Evolutionary conservation across 139 green algal species (phyloP).

Genomic region (Nannochloris sp.): DNA sequence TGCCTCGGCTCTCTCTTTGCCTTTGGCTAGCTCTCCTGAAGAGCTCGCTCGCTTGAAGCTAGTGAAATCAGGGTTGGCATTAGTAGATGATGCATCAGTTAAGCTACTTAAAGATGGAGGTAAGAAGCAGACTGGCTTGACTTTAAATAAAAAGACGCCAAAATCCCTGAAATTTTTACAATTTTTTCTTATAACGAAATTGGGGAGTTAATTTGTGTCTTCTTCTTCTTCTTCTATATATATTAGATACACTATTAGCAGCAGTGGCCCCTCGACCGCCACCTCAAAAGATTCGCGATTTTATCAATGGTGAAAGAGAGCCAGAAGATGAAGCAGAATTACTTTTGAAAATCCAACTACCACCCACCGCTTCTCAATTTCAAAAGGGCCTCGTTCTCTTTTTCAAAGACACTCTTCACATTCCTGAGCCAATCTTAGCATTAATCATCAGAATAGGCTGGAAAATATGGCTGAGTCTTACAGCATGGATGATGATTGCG

Average conservation of each 20-base stretch:
- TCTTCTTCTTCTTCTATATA: too few relatives aligned
- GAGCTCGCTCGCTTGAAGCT: neutral
- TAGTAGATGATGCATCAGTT: neutral
- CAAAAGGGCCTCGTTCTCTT: neutral
- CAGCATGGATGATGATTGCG: slow-evolving; percentile 23
- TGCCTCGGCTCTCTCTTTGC: neutral
- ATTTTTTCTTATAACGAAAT: neutral
- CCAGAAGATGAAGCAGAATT: slow-evolving; percentile 1
- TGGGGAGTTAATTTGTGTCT: neutral
- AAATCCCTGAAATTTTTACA: neutral
- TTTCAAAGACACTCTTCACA: neutral
- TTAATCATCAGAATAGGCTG: slow-evolving; percentile 6
- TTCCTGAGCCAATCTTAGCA: slow-evolving; percentile 29
- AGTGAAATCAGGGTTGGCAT: neutral
- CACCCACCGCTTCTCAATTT: neutral
- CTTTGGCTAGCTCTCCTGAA: neutral
- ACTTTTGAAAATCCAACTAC: slow-evolving; percentile 4
- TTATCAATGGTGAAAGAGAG: neutral
- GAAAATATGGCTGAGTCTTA: slow-evolving; percentile 21
- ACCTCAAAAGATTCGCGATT: neutral
- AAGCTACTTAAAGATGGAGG: neutral
- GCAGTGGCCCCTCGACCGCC: slow-evolving; percentile 1
- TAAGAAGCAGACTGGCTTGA: neutral
- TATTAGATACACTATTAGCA: slow-evolving; percentile 17
- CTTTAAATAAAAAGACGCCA: neutral